A percentile compares a stretch with the other conserved stretches of the same genome.
phyloP scores from a whole-genome alignment of 192 early-diverging fungal genomes.

The Phlyctochytrium bullatum region DNA sequence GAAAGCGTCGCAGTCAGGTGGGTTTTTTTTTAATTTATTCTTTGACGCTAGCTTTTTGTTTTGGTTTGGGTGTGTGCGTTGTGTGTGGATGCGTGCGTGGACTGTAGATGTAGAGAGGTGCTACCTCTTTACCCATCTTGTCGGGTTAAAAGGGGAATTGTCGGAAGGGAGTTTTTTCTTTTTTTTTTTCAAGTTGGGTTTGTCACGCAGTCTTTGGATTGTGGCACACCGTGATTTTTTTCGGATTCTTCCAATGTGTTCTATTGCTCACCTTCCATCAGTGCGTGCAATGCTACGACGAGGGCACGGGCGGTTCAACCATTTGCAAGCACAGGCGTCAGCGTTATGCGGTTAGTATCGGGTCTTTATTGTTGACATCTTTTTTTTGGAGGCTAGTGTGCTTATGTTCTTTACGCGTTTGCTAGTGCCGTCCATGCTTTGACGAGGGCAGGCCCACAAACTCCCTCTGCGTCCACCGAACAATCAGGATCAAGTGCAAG shows the following conservation, averaged over 20 bases:
- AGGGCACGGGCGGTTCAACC: constrained; percentile 27
- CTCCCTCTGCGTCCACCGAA: constrained; percentile 26
- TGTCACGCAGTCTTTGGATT: no score
- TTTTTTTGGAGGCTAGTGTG: background rate
- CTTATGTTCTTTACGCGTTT: background rate
- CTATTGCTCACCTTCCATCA: constrained; percentile 9
- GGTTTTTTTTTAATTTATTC: constrained; percentile 12
- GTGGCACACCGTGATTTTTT: no score
- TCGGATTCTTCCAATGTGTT: background rate
- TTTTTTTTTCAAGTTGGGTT: no score
- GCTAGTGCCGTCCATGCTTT: constrained; percentile 20
- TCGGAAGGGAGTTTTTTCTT: no score
- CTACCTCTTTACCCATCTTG: no score
- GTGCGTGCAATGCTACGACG: constrained; percentile 29
- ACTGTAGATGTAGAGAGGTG: no score
- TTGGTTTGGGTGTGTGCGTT: no score
- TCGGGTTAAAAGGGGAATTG: no score
- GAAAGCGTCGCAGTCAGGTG: constrained; percentile 28
- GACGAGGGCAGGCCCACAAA: constrained; percentile 25
- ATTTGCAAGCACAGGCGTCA: constrained; percentile 27
- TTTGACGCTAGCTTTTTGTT: no score
- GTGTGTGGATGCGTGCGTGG: no score
- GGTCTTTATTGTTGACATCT: background rate
- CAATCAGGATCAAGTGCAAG: constrained; percentile 23
- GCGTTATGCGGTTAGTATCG: constrained; percentile 17